phyloP scores from a whole-genome alignment of 495 filamentous ascomycete species.

The Geopyxis carbonaria region DNA sequence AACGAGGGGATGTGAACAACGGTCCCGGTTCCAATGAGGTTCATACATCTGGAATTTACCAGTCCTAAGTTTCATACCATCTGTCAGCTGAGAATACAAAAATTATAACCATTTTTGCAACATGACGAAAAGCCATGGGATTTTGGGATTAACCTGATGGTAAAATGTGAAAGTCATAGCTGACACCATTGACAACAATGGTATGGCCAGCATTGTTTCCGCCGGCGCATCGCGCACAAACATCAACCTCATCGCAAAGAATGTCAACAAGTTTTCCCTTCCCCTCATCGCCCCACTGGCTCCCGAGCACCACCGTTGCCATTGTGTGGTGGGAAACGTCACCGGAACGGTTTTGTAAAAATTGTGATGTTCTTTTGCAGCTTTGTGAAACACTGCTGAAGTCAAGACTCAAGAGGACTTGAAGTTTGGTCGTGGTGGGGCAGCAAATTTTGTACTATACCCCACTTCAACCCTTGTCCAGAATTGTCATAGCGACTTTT shows the following conservation, averaged over 20 bases:
- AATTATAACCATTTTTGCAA: neutral
- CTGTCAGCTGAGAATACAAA: neutral
- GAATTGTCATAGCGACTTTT: too few relatives aligned
- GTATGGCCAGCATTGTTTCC: conserved; percentile 49
- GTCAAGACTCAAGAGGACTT: too few relatives aligned
- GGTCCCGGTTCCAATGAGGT: conserved; percentile 71
- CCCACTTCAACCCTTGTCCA: too few relatives aligned
- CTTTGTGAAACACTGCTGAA: too few relatives aligned
- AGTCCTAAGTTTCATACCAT: conserved; percentile 37
- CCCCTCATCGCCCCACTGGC: conserved; percentile 57
- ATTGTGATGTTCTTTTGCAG: too few relatives aligned
- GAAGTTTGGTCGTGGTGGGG: too few relatives aligned
- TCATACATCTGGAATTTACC: conserved; percentile 56
- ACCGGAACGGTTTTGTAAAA: neutral
- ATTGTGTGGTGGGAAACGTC: conserved; percentile 22
- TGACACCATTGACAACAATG: conserved; percentile 42
- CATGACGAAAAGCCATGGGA: neutral
- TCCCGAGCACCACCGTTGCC: conserved; percentile 46
- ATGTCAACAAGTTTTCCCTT: conserved; percentile 61
- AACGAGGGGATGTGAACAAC: conserved; percentile 75
- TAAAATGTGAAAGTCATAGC: conserved; percentile 57
- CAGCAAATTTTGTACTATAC: too few relatives aligned
- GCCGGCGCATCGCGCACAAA: conserved; percentile 47
- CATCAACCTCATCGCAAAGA: conserved; percentile 38
- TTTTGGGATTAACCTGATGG: conserved; percentile 30